Conservation (phyloP, 1,284 basidiomycete genomes). For the Mycena citricolor region DNA sequence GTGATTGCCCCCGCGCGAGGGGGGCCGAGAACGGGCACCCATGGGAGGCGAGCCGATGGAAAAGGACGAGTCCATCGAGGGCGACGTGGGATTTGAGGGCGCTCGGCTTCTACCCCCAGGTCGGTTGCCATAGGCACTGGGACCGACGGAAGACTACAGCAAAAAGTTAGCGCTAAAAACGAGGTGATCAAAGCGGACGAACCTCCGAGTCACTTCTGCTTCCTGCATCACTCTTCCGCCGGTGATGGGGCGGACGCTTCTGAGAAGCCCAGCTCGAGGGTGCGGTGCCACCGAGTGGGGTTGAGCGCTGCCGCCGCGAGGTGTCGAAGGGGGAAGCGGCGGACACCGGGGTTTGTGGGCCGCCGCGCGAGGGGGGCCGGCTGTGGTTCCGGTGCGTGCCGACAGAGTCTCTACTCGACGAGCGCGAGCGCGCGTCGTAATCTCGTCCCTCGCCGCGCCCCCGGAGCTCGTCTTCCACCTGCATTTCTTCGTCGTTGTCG, state of each 20-base stretch:
- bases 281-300: slow-evolving; percentile 45
- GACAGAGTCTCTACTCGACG: slow-evolving; percentile 55
- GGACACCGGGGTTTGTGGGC: slow-evolving; percentile 29
- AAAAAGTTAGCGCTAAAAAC: slow-evolving; percentile 6
- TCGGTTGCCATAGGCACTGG: slow-evolving; percentile 41
- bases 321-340: slow-evolving; percentile 61
- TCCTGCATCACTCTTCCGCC: slow-evolving; percentile 69
- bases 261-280: slow-evolving; percentile 71
- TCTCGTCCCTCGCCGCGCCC: slow-evolving; percentile 34
- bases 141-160: slow-evolving; percentile 35
- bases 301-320: slow-evolving; percentile 60
- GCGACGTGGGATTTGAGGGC: slow-evolving; percentile 67
- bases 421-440: slow-evolving; percentile 42
- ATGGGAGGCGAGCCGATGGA: slow-evolving; percentile 38
- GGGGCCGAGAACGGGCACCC: slow-evolving; percentile 47
- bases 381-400: slow-evolving; percentile 40
- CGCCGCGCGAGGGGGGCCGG: slow-evolving; percentile 43
- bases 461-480: slow-evolving; percentile 36
- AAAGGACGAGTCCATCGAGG: slow-evolving; percentile 44
- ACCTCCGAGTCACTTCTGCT: slow-evolving; percentile 72
- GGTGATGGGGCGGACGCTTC: slow-evolving; percentile 60
- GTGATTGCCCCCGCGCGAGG: slow-evolving; percentile 59
- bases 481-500: slow-evolving; percentile 34
- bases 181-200: slow-evolving; percentile 24
- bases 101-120: slow-evolving; percentile 50